phyloP scores from a whole-genome alignment of 495 filamentous ascomycete species.

The Penicillium chermesinum region DNA sequence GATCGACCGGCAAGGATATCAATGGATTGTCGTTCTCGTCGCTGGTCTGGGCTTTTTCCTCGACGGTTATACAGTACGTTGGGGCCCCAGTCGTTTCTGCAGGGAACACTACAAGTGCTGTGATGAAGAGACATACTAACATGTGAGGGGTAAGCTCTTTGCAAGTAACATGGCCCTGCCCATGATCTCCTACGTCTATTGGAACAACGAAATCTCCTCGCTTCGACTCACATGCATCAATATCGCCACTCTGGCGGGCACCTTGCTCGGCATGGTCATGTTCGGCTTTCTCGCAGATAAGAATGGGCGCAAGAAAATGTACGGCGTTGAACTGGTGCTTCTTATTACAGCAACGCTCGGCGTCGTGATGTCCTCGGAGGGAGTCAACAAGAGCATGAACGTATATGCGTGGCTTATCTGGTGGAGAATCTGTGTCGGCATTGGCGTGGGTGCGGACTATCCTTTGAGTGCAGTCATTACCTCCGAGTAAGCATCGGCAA shows the following conservation, averaged over 20 bases:
- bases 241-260: constrained; percentile 53
- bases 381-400: constrained; percentile 46
- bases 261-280: constrained; percentile 53
- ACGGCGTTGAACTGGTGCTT: constrained; percentile 58
- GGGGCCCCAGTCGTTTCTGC: background rate
- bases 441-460: constrained; percentile 55
- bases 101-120: no score
- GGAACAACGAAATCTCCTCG: constrained; percentile 38
- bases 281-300: constrained; percentile 62
- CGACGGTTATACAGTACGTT: constrained; percentile 59
- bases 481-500: constrained; percentile 51
- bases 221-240: constrained; percentile 50
- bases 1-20: constrained; percentile 43
- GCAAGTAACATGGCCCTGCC: constrained; percentile 61
- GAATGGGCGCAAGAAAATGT: constrained; percentile 58
- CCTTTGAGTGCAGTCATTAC: constrained; percentile 57
- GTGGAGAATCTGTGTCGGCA: constrained; percentile 53
- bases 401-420: constrained; percentile 53
- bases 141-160: constrained; percentile 41
- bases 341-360: constrained; percentile 54
- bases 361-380: constrained; percentile 43
- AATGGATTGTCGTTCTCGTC: constrained; percentile 51
- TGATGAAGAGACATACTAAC: background rate
- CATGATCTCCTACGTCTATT: constrained; percentile 60
- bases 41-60: constrained; percentile 65